phyloP scores from a whole-genome alignment of 1,284 basidiomycete genomes.

The Somion occarium region DNA sequence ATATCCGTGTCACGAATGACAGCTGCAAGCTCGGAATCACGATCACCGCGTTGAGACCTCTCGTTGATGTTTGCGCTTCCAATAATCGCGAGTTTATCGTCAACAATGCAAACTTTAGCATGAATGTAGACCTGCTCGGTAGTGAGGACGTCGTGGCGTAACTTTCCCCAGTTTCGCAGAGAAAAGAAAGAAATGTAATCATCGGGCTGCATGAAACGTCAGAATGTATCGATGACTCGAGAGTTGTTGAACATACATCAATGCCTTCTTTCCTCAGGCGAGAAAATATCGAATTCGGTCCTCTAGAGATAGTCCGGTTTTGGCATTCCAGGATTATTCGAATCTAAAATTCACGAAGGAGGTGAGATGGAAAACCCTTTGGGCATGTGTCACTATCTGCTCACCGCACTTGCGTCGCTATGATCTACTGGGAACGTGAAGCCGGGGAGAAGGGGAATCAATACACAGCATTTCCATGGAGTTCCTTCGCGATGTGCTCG shows the following conservation, averaged over 20 bases:
- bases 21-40: constrained; percentile 93
- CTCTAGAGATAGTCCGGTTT: constrained; percentile 84
- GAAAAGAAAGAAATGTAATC: constrained; percentile 93
- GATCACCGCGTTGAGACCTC: constrained; percentile 90
- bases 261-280: constrained; percentile 86
- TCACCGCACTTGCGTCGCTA: constrained; percentile 84
- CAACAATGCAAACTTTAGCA: constrained; percentile 88
- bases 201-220: constrained; percentile 58
- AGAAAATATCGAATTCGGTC: constrained; percentile 90
- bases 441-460: constrained; percentile 91
- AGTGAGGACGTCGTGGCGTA: constrained; percentile 80
- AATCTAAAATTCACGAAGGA: constrained; percentile 49
- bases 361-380: background rate
- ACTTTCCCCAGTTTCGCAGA: constrained; percentile 90
- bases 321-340: constrained; percentile 94
- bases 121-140: constrained; percentile 96
- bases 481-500: constrained; percentile 81
- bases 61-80: constrained; percentile 99
- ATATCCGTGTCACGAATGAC: constrained; percentile 96
- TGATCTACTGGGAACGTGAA: constrained; percentile 94
- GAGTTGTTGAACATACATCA: constrained; percentile 49
- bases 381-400: constrained; percentile 21
- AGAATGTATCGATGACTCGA: constrained; percentile 3
- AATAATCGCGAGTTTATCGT: constrained; percentile 95
- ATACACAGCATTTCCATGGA: constrained; percentile 89